phyloP scores from a whole-genome alignment of 306 rosid genomes.

The Quercus gilva region DNA sequence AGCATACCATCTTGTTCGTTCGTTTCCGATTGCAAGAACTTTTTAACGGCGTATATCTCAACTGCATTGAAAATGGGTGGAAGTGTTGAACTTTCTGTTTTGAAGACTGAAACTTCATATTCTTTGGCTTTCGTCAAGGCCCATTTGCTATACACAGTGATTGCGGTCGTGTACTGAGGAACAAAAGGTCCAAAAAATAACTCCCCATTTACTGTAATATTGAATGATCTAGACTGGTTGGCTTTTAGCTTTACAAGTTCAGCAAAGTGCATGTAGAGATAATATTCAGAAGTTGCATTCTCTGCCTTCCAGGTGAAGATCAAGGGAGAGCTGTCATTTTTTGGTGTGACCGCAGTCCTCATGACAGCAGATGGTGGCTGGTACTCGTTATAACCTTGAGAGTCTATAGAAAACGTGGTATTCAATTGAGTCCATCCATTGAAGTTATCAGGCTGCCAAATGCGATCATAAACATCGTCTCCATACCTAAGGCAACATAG shows the following conservation, averaged over 20 bases:
- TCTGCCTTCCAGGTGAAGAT: neutral
- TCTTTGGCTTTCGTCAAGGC: no score
- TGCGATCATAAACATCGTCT: slow-evolving; percentile 38
- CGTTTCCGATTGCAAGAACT: slow-evolving; percentile 32
- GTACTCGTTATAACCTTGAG: neutral
- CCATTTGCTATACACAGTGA: no score
- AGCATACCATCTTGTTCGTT: slow-evolving; percentile 32
- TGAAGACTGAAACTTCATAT: no score
- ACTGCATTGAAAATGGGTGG: no score
- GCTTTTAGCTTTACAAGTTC: slow-evolving; percentile 24
- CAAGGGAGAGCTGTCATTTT: slow-evolving; percentile 1
- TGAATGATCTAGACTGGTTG: no score
- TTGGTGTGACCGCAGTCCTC: slow-evolving; percentile 33
- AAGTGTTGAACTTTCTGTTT: no score
- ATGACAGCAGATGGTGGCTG: slow-evolving; percentile 26
- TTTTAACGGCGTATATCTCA: slow-evolving; percentile 22
- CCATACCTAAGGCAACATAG: slow-evolving; percentile 22
- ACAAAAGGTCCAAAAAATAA: no score
- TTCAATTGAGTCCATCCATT: neutral
- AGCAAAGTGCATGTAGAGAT: slow-evolving; percentile 23
- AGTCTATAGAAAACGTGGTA: neutral
- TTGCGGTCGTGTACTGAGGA: no score
- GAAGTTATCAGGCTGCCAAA: neutral
- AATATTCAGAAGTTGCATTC: neutral
- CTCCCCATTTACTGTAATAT: no score